Evolutionary conservation across 2,329 filamentous ascomycete species (phyloP).

Genomic region (Diaporthe sp.): DNA sequence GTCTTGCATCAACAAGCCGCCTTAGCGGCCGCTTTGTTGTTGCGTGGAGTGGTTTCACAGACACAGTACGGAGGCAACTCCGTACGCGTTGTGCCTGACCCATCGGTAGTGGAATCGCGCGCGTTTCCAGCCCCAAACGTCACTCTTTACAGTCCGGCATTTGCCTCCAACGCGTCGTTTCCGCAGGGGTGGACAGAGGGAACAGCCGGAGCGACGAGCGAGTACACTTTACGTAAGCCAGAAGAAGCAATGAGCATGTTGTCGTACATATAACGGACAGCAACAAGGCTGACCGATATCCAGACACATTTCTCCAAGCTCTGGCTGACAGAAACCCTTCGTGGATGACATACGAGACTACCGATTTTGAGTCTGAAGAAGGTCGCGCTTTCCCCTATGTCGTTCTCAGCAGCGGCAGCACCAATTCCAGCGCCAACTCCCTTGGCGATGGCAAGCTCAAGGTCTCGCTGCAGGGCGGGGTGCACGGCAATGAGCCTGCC

Average conservation of each 20-base stretch:
- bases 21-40: not conserved
- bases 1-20: not conserved
- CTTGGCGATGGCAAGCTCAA: slow-evolving; percentile 14
- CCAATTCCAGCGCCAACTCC: not conserved
- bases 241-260: not conserved
- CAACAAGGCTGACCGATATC: not conserved
- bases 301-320: slow-evolving; percentile 3
- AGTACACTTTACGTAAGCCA: not conserved
- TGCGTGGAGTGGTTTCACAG: not conserved
- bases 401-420: not conserved
- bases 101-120: not conserved
- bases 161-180: not conserved
- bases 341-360: slow-evolving; percentile 8
- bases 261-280: no score
- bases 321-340: not conserved
- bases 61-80: slow-evolving; percentile 12
- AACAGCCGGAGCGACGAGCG: slow-evolving; percentile 5
- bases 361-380: slow-evolving; percentile 15
- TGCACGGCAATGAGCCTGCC: slow-evolving; percentile 18
- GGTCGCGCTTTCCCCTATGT: slow-evolving; percentile 1
- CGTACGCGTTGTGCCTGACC: slow-evolving; percentile 9
- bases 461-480: slow-evolving; percentile 12
- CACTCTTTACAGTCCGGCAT: not conserved
- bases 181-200: not conserved
- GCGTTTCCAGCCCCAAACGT: slow-evolving; percentile 3